Evolutionary conservation across 2,329 filamentous ascomycete genomes (phyloP), one percentile per base, ranked within the genome.

Genomic region (Macroventuria anomochaeta): DNA sequence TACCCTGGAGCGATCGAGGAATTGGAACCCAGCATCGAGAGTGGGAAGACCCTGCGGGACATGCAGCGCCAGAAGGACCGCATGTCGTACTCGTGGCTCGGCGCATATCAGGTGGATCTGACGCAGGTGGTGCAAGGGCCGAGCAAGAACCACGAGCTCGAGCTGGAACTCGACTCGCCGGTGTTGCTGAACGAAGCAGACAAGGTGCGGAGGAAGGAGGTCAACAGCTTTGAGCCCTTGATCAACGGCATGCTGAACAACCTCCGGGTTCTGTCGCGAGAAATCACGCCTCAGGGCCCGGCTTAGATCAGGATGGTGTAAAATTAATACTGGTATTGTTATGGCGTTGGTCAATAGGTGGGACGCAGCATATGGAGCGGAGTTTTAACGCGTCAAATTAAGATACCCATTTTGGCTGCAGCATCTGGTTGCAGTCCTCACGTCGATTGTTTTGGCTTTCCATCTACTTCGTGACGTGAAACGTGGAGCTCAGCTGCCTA

Each of bases 81-180:
- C 15, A 80, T 99, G 71, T 96, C 90, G 70, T 99, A 99, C 76
- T 87, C 83, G 8, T 96, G 97, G 72, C 83, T 92, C 33, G 86
- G 85, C 47, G 69, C 71, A 23, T 97, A 96, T 71, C 90, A 95
- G 71, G 84, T 99, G 63, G 95, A 99, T 75, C 79, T 99, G 43
- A 99, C 95, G 0, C 93, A 97, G 73, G 95, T 99, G 34, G 89
- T 75, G 28, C 79, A 83, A 56, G 69, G 75, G 8, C 59, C 58
- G 0, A 80, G 83, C 50, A 91, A 90, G 63, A 88, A 89, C 59
- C 90, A 93, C 68, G 91, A 96, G 75, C 81, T 95, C 6, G 91
- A 96, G 69, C 82, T 96, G 40, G 91, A 95, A 70, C 73, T 95
- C 12, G 80, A 85, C n/a, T 80, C 88, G 0, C 75, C 74, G 5